Base-by-base conservation (phyloP, 441 rosid species). In the Daphne laureola region DNA sequence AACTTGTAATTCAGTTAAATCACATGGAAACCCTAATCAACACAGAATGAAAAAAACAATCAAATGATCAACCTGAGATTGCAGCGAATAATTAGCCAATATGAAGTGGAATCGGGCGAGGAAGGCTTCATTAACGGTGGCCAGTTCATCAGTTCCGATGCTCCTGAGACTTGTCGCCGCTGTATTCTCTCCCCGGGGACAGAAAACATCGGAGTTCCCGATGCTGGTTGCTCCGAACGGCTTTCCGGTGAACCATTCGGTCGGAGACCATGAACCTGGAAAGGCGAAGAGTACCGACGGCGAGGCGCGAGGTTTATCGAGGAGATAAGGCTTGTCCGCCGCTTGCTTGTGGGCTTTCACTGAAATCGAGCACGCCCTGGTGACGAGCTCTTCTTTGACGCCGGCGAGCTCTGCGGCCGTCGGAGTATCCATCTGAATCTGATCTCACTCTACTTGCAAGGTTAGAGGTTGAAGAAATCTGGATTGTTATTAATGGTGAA, bases 41-140 rank as follows among this genome's bases (percentile, higher is more conserved):
- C 42, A 41, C 15, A 18, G 18, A 47, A 13, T 11, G 13, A 23
- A 27, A 4, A 44, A 55, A 45, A 46, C 42, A 41, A 35, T 18
- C 18, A 16, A 16, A 43, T 5, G 11, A 38, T n/a, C 2, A 56
- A 84, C 87, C 85, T 81, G 83, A 6, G 0, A 36, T 23, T 8
- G 12, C 59, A 87, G 78, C 13, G 66, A 52, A 35, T 72, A 35
- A 44, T 21, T 21, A 0, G 51, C 44, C 44, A 51, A 40, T 50
- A 81, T 53, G 25, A 43, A 5, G 25, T 61, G 46, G 63, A 78
- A 77, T 53, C 74, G 69, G 3, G 31, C 47, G 51, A 80, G 62
- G 60, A 83, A 86, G 31, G 86, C 88, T 72, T 76, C 63, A 70
- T 86, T 87, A 44, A 82, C 80, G 15, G 54, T 62, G 40, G 84